Conservation (phyloP, 352 stramenopile genomes). For the Globisporangium recalcitrans region DNA sequence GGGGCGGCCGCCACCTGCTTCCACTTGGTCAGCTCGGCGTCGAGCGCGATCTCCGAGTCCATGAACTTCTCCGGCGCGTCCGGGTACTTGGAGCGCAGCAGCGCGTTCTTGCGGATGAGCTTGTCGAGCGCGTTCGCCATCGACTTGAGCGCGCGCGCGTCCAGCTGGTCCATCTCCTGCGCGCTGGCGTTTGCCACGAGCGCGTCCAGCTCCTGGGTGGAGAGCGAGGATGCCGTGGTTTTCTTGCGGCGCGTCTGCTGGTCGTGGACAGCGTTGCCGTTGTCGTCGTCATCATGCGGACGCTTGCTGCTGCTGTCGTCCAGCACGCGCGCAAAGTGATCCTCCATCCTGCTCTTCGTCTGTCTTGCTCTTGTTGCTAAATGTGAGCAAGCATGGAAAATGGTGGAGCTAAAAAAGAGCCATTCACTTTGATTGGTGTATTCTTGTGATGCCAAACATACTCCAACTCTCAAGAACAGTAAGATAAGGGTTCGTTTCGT, state of each 20-base stretch:
- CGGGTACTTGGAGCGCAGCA: slow-evolving; percentile 72
- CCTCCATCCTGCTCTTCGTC: slow-evolving; percentile 13
- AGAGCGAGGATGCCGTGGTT: slow-evolving; percentile 12
- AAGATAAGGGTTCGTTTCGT: too few relatives aligned
- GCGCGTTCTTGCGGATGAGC: slow-evolving; percentile 68
- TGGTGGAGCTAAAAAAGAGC: not conserved
- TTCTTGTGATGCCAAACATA: too few relatives aligned
- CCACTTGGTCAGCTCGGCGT: slow-evolving; percentile 50
- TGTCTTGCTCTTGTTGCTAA: too few relatives aligned
- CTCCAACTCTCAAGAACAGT: too few relatives aligned
- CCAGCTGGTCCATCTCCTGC: slow-evolving; percentile 46
- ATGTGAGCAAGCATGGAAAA: not conserved
- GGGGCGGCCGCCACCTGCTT: slow-evolving; percentile 57
- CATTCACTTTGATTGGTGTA: not conserved
- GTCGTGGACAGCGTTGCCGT: slow-evolving; percentile 7
- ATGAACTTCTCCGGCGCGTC: slow-evolving; percentile 80
- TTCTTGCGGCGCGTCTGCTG: slow-evolving; percentile 5
- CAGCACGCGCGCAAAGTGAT: slow-evolving; percentile 21
- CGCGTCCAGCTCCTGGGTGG: slow-evolving; percentile 32
- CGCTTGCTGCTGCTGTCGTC: slow-evolving; percentile 10
- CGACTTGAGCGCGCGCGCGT: slow-evolving; percentile 67
- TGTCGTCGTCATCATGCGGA: not conserved
- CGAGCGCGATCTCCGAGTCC: slow-evolving; percentile 71
- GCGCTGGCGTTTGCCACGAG: slow-evolving; percentile 40
- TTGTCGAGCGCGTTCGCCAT: slow-evolving; percentile 67